Conservation (phyloP, 345 rosid genomes). For the Citrus inodora region DNA sequence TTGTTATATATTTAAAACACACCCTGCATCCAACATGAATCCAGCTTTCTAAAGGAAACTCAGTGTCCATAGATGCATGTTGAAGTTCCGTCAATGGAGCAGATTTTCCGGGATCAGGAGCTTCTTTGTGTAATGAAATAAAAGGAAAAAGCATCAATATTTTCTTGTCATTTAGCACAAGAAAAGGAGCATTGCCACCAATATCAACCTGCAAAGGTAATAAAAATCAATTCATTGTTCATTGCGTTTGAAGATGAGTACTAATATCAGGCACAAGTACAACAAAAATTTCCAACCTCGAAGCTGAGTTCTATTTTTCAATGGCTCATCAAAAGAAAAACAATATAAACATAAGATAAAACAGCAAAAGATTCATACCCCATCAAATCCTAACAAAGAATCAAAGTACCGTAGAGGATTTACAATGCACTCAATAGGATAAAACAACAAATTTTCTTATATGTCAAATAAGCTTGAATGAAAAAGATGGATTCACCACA, state of each 20-base stretch:
- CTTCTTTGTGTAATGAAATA: conserved; percentile 39
- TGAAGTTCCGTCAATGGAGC: conserved; percentile 36
- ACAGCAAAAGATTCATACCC: background rate
- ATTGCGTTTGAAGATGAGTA: background rate
- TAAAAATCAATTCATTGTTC: conserved; percentile 7
- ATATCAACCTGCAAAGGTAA: conserved; percentile 41
- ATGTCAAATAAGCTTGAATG: background rate
- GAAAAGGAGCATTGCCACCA: conserved; percentile 53
- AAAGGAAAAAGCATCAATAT: conserved; percentile 52
- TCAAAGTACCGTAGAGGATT: background rate
- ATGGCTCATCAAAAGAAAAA: background rate
- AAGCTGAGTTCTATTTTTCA: background rate
- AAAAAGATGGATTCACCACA: background rate
- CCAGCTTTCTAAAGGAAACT: conserved; percentile 62
- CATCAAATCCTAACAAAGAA: background rate
- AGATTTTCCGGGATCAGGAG: conserved; percentile 38
- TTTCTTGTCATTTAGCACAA: conserved; percentile 60
- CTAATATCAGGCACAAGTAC: background rate
- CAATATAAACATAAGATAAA: background rate
- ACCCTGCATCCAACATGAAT: conserved; percentile 80
- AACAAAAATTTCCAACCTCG: background rate
- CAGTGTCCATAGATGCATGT: conserved; percentile 34
- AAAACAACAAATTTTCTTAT: background rate
- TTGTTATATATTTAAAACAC: conserved; percentile 9
- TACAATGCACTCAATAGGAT: background rate